Evolutionary conservation across 345 rosid genomes (phyloP).

Genomic region (Rhodamnia argentea): DNA sequence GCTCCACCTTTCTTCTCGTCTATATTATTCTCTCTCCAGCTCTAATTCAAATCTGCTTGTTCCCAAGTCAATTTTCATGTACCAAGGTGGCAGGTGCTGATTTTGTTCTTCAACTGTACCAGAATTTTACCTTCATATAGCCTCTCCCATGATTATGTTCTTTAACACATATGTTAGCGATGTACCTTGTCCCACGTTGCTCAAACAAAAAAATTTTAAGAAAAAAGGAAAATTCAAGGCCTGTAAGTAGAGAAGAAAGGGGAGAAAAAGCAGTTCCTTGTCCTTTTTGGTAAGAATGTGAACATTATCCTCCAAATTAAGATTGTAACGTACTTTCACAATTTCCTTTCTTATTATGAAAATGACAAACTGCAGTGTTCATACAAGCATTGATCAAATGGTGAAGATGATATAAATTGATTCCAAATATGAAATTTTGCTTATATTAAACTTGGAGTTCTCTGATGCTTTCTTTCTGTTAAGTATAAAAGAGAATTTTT

Average conservation of each 20-base stretch:
- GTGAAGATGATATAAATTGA: neutral
- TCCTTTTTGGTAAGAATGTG: no score
- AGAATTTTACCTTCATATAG: neutral
- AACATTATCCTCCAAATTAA: neutral
- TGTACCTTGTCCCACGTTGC: no score
- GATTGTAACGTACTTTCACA: no score
- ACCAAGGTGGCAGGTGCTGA: neutral
- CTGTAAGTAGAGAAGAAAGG: no score
- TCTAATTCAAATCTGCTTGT: neutral
- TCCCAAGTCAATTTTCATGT: neutral
- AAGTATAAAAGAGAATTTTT: neutral
- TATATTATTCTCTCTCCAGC: neutral
- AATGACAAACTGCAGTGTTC: neutral
- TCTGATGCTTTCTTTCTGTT: neutral
- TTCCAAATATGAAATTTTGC: neutral
- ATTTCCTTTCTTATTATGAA: no score
- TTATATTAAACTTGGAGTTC: neutral
- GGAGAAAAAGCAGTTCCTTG: no score
- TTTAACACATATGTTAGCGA: no score
- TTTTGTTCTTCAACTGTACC: neutral
- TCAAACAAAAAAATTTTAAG: no score
- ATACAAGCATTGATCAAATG: neutral
- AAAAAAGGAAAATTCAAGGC: no score
- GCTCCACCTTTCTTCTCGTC: neutral
- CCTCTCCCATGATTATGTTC: neutral